Conservation (phyloP, 176 grass and related monocot species). For the Carex pumila region DNA sequence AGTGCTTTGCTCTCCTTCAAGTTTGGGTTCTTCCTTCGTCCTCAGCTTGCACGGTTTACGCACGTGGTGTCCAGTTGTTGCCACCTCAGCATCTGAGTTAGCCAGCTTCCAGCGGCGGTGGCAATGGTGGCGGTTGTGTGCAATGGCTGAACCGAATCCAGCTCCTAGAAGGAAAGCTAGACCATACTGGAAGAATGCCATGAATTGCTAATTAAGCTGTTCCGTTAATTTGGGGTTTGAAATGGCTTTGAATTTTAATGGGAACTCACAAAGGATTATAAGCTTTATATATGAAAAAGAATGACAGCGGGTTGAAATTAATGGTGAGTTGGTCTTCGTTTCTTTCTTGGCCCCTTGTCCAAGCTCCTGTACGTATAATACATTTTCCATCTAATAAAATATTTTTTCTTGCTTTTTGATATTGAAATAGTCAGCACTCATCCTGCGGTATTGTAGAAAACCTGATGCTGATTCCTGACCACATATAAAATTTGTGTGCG, state of each 20-base stretch:
- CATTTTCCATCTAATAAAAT: no score
- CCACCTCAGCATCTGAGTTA: constrained; percentile 5
- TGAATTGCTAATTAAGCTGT: neutral
- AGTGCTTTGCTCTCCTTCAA: neutral
- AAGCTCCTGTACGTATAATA: neutral
- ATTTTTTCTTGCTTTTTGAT: no score
- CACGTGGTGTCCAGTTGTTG: neutral
- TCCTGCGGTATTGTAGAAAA: neutral
- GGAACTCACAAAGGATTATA: neutral
- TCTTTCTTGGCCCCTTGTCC: constrained; percentile 16
- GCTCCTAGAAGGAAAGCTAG: constrained; percentile 10
- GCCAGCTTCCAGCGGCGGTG: neutral
- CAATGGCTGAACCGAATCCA: neutral
- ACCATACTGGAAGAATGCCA: constrained; percentile 16
- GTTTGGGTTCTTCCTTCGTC: constrained; percentile 14
- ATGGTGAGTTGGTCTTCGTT: neutral
- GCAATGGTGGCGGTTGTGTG: neutral
- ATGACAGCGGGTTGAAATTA: neutral
- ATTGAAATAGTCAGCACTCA: no score
- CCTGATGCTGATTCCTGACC: neutral
- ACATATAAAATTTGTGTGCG: no score
- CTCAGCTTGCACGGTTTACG: neutral
- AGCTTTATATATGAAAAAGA: neutral
- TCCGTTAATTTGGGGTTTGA: neutral
- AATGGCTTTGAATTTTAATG: neutral